phyloP scores from a whole-genome alignment of 116 monocot genomes.

The Iris pallida region DNA sequence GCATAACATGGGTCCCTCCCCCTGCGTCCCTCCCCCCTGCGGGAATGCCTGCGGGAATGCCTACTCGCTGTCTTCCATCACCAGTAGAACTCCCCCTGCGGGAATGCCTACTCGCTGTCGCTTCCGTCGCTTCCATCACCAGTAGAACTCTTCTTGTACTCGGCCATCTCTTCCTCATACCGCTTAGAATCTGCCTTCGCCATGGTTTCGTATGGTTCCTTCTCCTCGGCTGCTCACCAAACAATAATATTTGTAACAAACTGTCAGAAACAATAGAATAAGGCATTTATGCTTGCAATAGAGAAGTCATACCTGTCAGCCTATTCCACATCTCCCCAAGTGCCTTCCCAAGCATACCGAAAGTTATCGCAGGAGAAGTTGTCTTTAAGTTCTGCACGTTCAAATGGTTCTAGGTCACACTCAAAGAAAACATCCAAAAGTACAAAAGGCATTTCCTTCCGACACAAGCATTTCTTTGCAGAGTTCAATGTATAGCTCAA shows the following conservation, averaged over 20 bases:
- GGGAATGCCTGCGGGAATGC: too few relatives aligned
- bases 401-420: neutral
- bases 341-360: constrained; percentile 83
- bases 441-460: too few relatives aligned
- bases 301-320: constrained; percentile 52
- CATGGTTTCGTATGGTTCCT: constrained; percentile 79
- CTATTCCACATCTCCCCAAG: constrained; percentile 98
- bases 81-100: too few relatives aligned
- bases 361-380: constrained; percentile 70
- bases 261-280: neutral
- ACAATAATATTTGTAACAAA: neutral
- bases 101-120: constrained; percentile 29
- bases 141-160: constrained; percentile 71
- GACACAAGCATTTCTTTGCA: too few relatives aligned
- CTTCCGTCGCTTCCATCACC: constrained; percentile 42
- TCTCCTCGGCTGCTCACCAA: constrained; percentile 71
- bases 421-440: neutral
- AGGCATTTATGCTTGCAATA: neutral
- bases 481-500: too few relatives aligned
- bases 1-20: too few relatives aligned
- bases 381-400: constrained; percentile 80
- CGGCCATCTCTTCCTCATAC: constrained; percentile 83
- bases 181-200: constrained; percentile 68
- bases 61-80: too few relatives aligned
- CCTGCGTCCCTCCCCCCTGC: too few relatives aligned